phyloP scores from a whole-genome alignment of 2,329 filamentous ascomycete genomes.

The Xylaria sp. region DNA sequence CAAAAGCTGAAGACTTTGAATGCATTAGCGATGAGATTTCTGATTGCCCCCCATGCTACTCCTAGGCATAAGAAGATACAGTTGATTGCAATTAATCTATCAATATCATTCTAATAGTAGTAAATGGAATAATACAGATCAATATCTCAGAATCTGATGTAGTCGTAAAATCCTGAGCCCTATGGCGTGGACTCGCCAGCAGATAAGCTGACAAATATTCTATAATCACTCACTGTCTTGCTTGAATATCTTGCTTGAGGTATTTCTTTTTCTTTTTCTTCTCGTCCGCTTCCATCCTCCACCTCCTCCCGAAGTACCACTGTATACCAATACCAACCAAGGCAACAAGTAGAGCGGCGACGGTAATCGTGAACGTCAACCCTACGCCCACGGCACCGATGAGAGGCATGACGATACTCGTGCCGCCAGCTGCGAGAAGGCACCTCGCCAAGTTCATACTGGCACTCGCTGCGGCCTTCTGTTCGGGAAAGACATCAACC shows the following conservation, averaged over 20 bases:
- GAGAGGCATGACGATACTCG: slow-evolving; percentile 61
- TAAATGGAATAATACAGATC: background rate
- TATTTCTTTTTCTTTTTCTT: background rate
- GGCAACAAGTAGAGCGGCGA: slow-evolving; percentile 55
- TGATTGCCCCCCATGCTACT: background rate
- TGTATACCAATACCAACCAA: slow-evolving; percentile 58
- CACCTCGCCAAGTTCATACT: slow-evolving; percentile 64
- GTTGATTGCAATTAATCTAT: background rate
- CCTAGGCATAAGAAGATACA: background rate
- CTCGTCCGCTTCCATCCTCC: slow-evolving; percentile 48
- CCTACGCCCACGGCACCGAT: slow-evolving; percentile 59
- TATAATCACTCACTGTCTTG: background rate
- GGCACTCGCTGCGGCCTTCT: slow-evolving; percentile 62
- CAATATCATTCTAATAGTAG: background rate
- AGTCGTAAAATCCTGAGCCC: background rate
- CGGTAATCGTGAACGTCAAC: slow-evolving; percentile 59
- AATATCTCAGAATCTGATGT: background rate
- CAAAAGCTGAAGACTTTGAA: too few species aligned
- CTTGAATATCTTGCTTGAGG: background rate
- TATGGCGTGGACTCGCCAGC: background rate
- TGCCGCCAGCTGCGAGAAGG: slow-evolving; percentile 62
- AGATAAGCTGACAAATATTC: background rate
- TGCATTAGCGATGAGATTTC: background rate
- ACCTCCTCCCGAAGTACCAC: slow-evolving; percentile 53
- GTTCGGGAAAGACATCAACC: slow-evolving; percentile 62